These are phyloP conservation scores for Botrytis pseudocinerea DNA, from an alignment of 2,329 filamentous ascomycete species.

Conservation along the genomic window DNA sequence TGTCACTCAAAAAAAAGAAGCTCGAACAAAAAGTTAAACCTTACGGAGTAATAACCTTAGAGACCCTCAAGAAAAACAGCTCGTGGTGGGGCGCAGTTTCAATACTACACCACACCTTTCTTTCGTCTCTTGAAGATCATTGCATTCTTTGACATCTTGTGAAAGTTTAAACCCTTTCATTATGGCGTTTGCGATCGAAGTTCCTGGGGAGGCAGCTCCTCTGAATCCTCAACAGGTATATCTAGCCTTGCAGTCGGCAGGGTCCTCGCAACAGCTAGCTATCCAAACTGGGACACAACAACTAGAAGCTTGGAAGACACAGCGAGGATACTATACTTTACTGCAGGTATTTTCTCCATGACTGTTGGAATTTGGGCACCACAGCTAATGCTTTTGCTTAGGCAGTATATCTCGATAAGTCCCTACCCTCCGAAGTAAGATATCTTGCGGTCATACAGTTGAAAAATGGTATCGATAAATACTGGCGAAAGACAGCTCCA, in stretches of 20 bases:
- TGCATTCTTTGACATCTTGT: neutral
- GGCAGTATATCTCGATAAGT: conserved; percentile 79
- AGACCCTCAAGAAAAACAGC: conserved; percentile 19
- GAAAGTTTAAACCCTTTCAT: neutral
- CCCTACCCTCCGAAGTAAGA: conserved; percentile 73
- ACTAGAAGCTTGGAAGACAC: conserved; percentile 69
- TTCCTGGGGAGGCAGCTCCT: conserved; percentile 77
- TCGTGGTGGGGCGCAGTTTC: conserved; percentile 17
- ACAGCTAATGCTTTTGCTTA: conserved; percentile 42
- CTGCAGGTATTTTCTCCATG: conserved; percentile 57
- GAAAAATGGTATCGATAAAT: conserved; percentile 94
- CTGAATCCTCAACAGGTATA: conserved; percentile 64
- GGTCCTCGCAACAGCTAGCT: conserved; percentile 61
- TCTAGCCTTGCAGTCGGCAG: conserved; percentile 62
- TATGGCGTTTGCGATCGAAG: conserved; percentile 75
- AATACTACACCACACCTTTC: conserved; percentile 10
- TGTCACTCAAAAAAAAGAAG: conserved; percentile 14
- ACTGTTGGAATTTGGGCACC: neutral
- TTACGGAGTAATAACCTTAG: neutral
- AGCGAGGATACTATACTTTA: conserved; percentile 64
- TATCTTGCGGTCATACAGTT: conserved; percentile 91
- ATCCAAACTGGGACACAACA: conserved; percentile 68
- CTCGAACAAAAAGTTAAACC: conserved; percentile 16
- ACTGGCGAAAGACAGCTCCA: conserved; percentile 69
- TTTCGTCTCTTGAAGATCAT: conserved; percentile 9